These are phyloP conservation scores for Colletotrichum musae DNA, from an alignment of 2,329 filamentous ascomycete genomes.

Conservation along the genomic window DNA sequence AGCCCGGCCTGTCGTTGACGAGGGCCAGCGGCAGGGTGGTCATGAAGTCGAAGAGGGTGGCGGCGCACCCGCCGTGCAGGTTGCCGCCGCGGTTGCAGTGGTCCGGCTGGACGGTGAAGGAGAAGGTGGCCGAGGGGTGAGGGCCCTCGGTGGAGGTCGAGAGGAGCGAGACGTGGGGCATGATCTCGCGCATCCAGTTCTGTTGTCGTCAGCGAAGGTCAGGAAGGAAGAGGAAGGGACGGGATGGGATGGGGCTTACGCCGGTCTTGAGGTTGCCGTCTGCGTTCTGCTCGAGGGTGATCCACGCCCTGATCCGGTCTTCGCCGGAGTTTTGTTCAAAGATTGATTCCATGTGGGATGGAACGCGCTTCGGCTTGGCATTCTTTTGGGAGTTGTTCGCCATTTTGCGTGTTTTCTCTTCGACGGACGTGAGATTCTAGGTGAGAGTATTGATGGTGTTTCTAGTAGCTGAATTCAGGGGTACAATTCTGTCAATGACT, in stretches of 20 bases:
- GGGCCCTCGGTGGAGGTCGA: slow-evolving; percentile 52
- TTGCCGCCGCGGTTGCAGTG: slow-evolving; percentile 69
- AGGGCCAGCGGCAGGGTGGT: slow-evolving; percentile 73
- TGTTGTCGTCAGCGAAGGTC: slow-evolving; percentile 44
- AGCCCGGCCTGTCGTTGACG: slow-evolving; percentile 67
- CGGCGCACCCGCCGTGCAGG: slow-evolving; percentile 74
- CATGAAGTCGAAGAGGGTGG: slow-evolving; percentile 77
- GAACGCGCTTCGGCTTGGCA: slow-evolving; percentile 84
- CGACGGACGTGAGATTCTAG: not conserved
- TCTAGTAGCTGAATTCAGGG: too few species aligned
- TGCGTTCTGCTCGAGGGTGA: slow-evolving; percentile 47
- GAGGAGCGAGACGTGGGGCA: slow-evolving; percentile 58
- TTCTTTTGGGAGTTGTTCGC: slow-evolving; percentile 78
- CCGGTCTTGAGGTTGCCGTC: slow-evolving; percentile 49
- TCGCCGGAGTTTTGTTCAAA: slow-evolving; percentile 41
- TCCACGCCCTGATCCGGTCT: slow-evolving; percentile 51
- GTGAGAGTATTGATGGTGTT: not conserved
- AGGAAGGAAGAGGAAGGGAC: not conserved
- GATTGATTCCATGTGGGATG: slow-evolving; percentile 69
- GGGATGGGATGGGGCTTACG: slow-evolving; percentile 43
- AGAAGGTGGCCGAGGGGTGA: slow-evolving; percentile 59
- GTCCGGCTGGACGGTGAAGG: slow-evolving; percentile 62
- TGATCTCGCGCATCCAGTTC: slow-evolving; percentile 62
- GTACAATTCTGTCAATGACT: too few species aligned
- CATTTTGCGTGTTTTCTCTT: slow-evolving; percentile 75